Percentiles rank a stretch among this genome's conserved stretches.
phyloP scores from a whole-genome alignment of 148 eudicot species.

The Rhododendron molle region DNA sequence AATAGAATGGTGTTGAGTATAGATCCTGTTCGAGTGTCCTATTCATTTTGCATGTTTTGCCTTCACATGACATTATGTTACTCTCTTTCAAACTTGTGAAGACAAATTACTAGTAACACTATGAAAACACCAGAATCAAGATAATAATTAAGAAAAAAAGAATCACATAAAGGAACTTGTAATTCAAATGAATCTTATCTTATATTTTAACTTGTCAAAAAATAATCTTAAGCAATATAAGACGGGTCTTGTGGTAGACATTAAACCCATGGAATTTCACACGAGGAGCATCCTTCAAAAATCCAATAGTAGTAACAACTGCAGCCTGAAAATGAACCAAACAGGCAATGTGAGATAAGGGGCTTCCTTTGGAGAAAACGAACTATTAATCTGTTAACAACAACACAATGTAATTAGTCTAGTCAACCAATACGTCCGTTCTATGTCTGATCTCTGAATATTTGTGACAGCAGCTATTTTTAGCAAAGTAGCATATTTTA shows the following conservation, averaged over 20 bases:
- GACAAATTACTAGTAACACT: not conserved
- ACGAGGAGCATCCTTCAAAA: slow-evolving; percentile 17
- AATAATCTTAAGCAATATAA: slow-evolving; percentile 8
- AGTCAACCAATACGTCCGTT: not conserved
- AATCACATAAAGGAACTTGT: not conserved
- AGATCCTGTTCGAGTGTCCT: not conserved
- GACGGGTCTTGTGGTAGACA: slow-evolving; percentile 20
- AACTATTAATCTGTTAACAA: not conserved
- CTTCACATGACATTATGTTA: not conserved
- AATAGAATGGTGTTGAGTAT: not conserved
- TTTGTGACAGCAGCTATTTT: not conserved
- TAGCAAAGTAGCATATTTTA: not conserved
- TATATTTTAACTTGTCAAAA: not conserved
- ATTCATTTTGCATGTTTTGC: not conserved
- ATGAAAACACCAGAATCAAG: not conserved
- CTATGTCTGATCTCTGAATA: not conserved
- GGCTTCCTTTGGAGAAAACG: not conserved
- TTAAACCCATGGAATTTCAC: slow-evolving; percentile 16
- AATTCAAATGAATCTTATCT: too few species aligned
- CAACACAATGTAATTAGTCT: not conserved
- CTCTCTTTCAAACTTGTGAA: slow-evolving; percentile 1
- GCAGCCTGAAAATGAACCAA: slow-evolving; percentile 14
- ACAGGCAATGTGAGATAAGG: slow-evolving; percentile 2
- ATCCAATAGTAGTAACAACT: slow-evolving; percentile 18
- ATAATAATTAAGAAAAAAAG: too few species aligned